Base-by-base conservation (phyloP, 768 basidiomycete genomes). In the Mycena filopes region DNA sequence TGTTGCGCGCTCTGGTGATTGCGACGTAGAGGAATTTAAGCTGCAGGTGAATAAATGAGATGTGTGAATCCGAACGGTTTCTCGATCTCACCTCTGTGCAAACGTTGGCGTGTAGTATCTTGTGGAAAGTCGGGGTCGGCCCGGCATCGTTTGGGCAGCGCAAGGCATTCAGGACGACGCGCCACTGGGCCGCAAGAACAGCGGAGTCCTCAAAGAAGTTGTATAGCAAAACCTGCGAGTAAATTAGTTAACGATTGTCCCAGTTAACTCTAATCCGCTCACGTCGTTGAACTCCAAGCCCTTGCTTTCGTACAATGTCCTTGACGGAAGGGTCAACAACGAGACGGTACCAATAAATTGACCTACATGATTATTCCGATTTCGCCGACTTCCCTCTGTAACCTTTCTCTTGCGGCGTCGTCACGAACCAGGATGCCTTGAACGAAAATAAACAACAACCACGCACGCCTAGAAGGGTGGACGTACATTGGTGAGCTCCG, bases 131-230 rank as follows among this genome's bases (percentile, higher is more conserved):
- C 0, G 88, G 88, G 20, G 81, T 81, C 5, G 72, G 62, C 47
- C 56, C 16, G 50, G 28, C 29, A n/a, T 74, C 71, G 33, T 78
- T 72, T 0, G 81, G 59, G 1, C 12, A 12, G 33, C 33, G 6
- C 33, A 33, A 33, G 12, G 72, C 77, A 53, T 86, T 85, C 3
- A 88, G 71, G 5, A 91, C 76, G 1, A 89, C 79, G 11, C 88
- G 80, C 91, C 91, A 92, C 49, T 87, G 87, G 0, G 83, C 73
- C 2, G 73, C 60, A 47, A 82, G 82, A 4, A 84, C 74, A 0
- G 68, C 67, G 0, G 91, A 93, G 67, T 91, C 89, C 20, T 85
- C 82, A 68, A 93, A 93, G 74, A 92, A 92, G 65, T 93, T 87
- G 69, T 88, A 92, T 12, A 93, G 70, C 1, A 93, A 78, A 6